Percentiles rank a stretch among this genome's conserved stretches.
Evolutionary conservation across 805 yeast species (phyloP).

Genomic region (Naumovozyma baii): DNA sequence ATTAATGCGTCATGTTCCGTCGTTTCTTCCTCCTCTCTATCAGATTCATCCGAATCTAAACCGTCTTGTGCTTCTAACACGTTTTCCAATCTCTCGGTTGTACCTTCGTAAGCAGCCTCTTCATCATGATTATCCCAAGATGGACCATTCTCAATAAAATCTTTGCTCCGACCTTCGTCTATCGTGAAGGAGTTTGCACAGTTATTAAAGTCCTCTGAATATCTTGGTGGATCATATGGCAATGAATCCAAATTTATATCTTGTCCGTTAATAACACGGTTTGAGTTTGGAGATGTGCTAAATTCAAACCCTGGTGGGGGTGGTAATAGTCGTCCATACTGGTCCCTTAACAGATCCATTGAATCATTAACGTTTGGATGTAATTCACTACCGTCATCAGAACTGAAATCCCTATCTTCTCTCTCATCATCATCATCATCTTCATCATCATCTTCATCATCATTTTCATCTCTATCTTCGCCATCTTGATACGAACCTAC

Average conservation of each 20-base stretch:
- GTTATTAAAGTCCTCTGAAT: conserved; percentile 20
- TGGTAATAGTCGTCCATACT: conserved; percentile 25
- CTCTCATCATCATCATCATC: background rate
- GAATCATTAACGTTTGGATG: background rate
- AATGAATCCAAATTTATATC: conserved; percentile 28
- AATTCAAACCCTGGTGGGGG: conserved; percentile 33
- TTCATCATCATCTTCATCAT: conserved; percentile 23
- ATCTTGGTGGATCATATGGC: conserved; percentile 33
- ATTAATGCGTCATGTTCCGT: conserved; percentile 3
- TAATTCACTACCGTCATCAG: conserved; percentile 2
- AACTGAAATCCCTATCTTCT: background rate
- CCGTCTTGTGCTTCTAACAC: background rate
- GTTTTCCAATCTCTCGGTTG: conserved; percentile 1
- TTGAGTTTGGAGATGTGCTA: conserved; percentile 19
- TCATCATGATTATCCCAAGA: conserved; percentile 6
- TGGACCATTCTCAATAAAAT: conserved; percentile 3
- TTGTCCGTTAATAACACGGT: conserved; percentile 13
- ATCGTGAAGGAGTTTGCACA: background rate
- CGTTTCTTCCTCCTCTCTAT: conserved; percentile 2
- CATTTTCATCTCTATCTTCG: conserved; percentile 25
- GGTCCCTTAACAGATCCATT: conserved; percentile 8
- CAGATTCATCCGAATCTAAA: background rate
- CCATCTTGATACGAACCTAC: conserved; percentile 58
- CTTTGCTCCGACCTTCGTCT: conserved; percentile 3
- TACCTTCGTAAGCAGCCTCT: conserved; percentile 11